phyloP scores from a whole-genome alignment of 1,284 basidiomycete genomes.

The Puccinia hordei region DNA sequence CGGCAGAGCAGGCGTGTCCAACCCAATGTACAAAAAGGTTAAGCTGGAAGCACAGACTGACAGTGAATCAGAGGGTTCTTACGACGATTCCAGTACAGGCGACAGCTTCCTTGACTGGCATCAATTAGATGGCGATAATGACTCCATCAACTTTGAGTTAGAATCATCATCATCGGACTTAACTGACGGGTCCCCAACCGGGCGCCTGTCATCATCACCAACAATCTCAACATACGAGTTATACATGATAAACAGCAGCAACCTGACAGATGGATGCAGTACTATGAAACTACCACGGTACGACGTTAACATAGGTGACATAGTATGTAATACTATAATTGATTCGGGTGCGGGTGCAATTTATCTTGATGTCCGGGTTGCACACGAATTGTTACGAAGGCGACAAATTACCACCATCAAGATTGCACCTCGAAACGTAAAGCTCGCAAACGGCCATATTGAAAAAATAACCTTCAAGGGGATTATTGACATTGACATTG shows the following conservation, averaged over 20 bases:
- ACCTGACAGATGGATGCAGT: neutral
- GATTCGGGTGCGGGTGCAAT: conserved; percentile 18
- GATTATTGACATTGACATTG: neutral
- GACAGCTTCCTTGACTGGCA: neutral
- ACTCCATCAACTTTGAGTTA: neutral
- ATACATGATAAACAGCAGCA: neutral
- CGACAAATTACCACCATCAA: neutral
- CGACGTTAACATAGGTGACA: neutral
- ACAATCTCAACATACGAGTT: too few species aligned
- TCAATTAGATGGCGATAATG: neutral
- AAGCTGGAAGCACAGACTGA: too few species aligned
- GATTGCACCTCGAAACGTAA: neutral
- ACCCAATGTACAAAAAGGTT: too few species aligned
- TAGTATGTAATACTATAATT: conserved; percentile 5
- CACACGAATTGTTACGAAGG: neutral
- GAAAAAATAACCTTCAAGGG: neutral
- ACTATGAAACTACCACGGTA: neutral
- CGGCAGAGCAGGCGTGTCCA: too few species aligned
- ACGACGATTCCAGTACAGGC: neutral
- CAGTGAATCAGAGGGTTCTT: too few species aligned
- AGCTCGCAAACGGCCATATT: neutral
- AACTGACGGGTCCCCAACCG: too few species aligned
- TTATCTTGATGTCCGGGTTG: neutral
- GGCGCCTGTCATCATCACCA: too few species aligned
- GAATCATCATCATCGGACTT: neutral